Evolutionary conservation across 2,329 filamentous ascomycete species (phyloP), one percentile per base, ranked within the genome.

Genomic region (Paecilomyces sp.): DNA sequence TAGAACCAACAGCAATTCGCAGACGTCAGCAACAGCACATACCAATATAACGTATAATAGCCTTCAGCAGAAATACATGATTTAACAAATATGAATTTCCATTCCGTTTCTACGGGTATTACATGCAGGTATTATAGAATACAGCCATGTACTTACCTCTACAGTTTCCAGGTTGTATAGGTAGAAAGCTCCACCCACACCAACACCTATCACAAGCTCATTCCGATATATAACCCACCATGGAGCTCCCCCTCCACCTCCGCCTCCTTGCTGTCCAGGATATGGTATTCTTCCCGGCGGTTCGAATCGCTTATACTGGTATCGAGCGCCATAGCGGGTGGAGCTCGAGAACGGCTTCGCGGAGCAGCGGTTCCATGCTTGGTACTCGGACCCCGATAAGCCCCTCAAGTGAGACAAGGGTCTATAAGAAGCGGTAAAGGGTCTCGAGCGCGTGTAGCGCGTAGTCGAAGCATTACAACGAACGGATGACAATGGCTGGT

Each of bases 141-240:
- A 18, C 18, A 15, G 54, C 25, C 15, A 25, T 22, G 36, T 54
- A 65, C 69, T 53, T 65, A 77, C 80, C 33, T 82, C 81, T 11
- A 85, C 83, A 34, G 77, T 73, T 61, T 87, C 84, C 3, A 83
- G 74, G 61, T 86, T 85, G 66, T 77, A 81, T 18, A 83, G 65
- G 66, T 85, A 47, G 41, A 85, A 59, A 85, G 70, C 0, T 74
- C 77, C 6, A 75, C 78, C 1, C 73, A 68, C 0, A 73, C 74
- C 70, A 2, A 75, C 80, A 6, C 83, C 64, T 2, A 71, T 60
- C 3, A 74, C 65, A 11, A 70, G 70, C 47, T 72, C 70, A 6
- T 65, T 60, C 2, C 70, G 71, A 61, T 65, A 68, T 1, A 67
- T 62, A 47, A 62, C 60, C 62, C 54, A 59, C 53, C 7, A 66